These are phyloP conservation scores for Podaxis mareebaensis DNA, from an alignment of 768 basidiomycete species.

Conservation along the genomic window DNA sequence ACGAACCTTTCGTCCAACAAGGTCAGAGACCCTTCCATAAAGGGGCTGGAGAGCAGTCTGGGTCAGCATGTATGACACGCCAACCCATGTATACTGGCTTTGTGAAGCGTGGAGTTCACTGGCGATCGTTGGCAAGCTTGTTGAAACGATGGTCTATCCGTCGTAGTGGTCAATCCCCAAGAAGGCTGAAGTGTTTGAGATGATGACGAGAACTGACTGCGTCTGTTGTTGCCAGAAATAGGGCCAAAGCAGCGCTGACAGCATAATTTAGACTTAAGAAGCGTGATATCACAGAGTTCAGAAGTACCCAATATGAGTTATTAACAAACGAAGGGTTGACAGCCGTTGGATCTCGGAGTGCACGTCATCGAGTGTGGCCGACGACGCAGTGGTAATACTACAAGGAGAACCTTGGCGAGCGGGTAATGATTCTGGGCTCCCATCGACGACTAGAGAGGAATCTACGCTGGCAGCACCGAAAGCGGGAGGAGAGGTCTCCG, in stretches of 20 bases:
- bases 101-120: conserved; percentile 67
- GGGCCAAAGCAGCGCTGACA: conserved; percentile 68
- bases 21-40: conserved; percentile 78
- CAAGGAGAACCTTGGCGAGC: conserved; percentile 23
- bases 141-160: conserved; percentile 70
- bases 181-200: neutral
- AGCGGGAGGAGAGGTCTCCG: neutral
- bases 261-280: conserved; percentile 11
- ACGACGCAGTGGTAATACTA: conserved; percentile 31
- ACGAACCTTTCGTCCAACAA: conserved; percentile 75
- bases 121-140: conserved; percentile 78
- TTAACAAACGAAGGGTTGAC: conserved; percentile 57
- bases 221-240: conserved; percentile 88
- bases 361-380: conserved; percentile 29
- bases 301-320: conserved; percentile 69
- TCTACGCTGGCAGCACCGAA: neutral
- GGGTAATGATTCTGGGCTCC: neutral
- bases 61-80: conserved; percentile 81
- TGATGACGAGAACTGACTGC: conserved; percentile 49
- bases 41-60: conserved; percentile 86
- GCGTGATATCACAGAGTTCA: conserved; percentile 11
- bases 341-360: conserved; percentile 29
- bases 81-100: conserved; percentile 84
- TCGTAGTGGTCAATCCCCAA: neutral
- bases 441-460: neutral